These are phyloP conservation scores for Chalaropsis ovoidea DNA, from an alignment of 2,329 filamentous ascomycete species.

Conservation along the genomic window DNA sequence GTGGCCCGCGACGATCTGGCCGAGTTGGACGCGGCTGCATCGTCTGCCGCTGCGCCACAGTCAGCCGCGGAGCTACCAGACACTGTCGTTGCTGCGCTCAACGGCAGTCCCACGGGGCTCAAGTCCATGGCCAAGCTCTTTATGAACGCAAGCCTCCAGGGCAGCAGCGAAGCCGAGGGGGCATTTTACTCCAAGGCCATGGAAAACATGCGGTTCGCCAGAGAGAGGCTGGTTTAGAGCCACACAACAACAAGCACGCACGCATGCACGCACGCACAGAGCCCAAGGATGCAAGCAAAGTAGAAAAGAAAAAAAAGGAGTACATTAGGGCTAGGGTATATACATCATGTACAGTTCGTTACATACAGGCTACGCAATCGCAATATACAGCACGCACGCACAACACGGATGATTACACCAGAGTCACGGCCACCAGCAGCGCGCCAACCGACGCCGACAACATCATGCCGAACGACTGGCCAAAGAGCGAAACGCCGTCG, in stretches of 20 bases:
- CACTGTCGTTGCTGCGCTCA: not conserved
- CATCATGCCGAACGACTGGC: conserved; percentile 13
- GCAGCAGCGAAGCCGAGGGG: not conserved
- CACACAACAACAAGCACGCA: not conserved
- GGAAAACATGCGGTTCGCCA: conserved; percentile 1
- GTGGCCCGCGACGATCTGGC: conserved; percentile 10
- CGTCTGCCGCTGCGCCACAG: not conserved
- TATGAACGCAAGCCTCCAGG: not conserved
- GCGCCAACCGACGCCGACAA: conserved; percentile 11
- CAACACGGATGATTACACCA: not conserved
- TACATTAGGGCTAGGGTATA: not conserved
- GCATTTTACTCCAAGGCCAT: conserved; percentile 7
- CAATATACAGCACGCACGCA: not conserved
- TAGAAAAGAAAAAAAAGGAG: not conserved
- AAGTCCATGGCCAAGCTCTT: conserved; percentile 5
- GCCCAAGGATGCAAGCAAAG: not conserved
- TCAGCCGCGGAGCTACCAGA: not conserved
- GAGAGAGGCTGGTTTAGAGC: not conserved
- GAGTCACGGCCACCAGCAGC: conserved; percentile 6
- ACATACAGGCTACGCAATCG: conserved; percentile 4
- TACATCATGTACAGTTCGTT: conserved; percentile 13
- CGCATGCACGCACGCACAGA: not conserved
- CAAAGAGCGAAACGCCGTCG: conserved; percentile 6
- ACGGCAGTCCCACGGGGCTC: not conserved
- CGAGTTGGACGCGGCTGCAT: not conserved